These are phyloP conservation scores for Allium cepa DNA, from an alignment of 106 monocot genomes.

Conservation along the genomic window DNA sequence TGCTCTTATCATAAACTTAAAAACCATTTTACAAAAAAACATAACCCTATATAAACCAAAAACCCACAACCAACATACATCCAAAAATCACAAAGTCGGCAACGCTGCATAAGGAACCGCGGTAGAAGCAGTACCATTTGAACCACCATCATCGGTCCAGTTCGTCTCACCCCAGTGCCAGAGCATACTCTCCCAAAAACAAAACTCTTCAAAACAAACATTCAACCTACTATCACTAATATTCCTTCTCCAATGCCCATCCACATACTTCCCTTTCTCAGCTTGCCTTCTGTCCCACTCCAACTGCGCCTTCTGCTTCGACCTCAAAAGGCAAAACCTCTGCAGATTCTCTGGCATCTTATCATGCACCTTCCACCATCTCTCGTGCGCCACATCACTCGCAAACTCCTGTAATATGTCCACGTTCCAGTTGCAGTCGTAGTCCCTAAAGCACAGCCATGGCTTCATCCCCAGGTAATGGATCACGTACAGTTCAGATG, in stretches of 20 bases:
- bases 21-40: too few species aligned
- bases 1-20: too few species aligned
- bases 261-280: slow-evolving; percentile 34
- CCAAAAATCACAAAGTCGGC: slow-evolving; percentile 5
- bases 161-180: slow-evolving; percentile 40
- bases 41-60: too few species aligned
- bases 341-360: slow-evolving; percentile 41
- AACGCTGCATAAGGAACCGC: background rate
- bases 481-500: slow-evolving; percentile 42
- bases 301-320: slow-evolving; percentile 52
- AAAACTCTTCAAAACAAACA: slow-evolving; percentile 42
- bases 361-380: slow-evolving; percentile 63
- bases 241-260: slow-evolving; percentile 47
- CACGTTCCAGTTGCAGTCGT: slow-evolving; percentile 27
- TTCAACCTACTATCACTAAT: slow-evolving; percentile 33
- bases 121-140: background rate
- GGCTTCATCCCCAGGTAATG: slow-evolving; percentile 55
- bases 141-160: slow-evolving; percentile 10
- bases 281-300: slow-evolving; percentile 70
- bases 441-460: slow-evolving; percentile 45
- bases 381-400: slow-evolving; percentile 44
- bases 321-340: slow-evolving; percentile 41
- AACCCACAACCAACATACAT: too few species aligned
- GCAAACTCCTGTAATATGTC: slow-evolving; percentile 51
- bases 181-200: slow-evolving; percentile 58